These are phyloP conservation scores for Trichoderma polysporum DNA, from an alignment of 2,329 filamentous ascomycete genomes.

Conservation along the genomic window DNA sequence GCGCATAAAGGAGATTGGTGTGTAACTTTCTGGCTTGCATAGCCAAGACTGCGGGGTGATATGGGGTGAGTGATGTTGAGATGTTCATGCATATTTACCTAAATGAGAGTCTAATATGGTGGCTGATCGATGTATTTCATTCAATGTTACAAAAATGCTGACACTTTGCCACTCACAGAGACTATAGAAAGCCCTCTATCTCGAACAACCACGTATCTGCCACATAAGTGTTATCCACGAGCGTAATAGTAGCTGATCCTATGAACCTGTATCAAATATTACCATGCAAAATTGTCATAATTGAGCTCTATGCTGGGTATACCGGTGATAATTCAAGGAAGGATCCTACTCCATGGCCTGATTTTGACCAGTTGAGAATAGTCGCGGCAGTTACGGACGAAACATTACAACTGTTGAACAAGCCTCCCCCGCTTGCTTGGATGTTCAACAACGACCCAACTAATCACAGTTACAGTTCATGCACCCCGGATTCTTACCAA, in stretches of 20 bases:
- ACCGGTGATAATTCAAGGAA: background rate
- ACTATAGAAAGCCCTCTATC: background rate
- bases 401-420: background rate
- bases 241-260: background rate
- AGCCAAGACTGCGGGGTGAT: conserved; percentile 13
- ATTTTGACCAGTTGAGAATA: background rate
- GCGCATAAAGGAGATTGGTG: background rate
- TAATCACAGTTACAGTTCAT: conserved; percentile 11
- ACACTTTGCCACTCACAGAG: background rate
- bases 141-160: background rate
- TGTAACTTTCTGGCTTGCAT: conserved; percentile 11
- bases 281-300: background rate
- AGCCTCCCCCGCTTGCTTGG: background rate
- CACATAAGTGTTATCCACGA: background rate
- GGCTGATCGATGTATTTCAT: background rate
- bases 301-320: background rate
- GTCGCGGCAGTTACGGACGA: background rate
- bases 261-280: background rate
- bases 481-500: conserved; percentile 9
- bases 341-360: background rate
- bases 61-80: background rate
- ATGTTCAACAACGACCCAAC: background rate
- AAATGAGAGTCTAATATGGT: background rate
- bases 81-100: background rate
- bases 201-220: background rate